phyloP scores from a whole-genome alignment of 2,329 filamentous ascomycete species.

The Ophiostoma angusticollis region DNA sequence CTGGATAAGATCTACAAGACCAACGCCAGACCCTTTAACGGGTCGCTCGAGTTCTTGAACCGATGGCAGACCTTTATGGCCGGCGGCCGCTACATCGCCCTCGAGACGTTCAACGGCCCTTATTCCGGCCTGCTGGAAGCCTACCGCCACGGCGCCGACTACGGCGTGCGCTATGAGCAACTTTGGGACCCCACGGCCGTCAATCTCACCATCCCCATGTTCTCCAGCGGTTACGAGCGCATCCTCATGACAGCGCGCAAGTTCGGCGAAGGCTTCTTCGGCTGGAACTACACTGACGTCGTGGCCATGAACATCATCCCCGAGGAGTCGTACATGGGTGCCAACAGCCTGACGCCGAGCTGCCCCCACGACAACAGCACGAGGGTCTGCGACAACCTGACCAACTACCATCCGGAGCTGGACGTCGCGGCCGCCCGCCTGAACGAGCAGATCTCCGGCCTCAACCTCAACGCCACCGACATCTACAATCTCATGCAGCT shows the following conservation, averaged over 20 bases:
- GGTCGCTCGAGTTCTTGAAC: constrained; percentile 9
- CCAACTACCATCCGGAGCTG: constrained; percentile 9
- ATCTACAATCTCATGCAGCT: constrained; percentile 12
- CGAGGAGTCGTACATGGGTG: constrained; percentile 9
- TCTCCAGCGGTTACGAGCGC: constrained; percentile 39
- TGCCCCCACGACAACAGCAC: constrained; percentile 38
- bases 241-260: constrained; percentile 49
- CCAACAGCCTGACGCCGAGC: constrained; percentile 42
- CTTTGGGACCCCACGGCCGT: constrained; percentile 9
- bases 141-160: constrained; percentile 11
- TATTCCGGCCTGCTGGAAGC: constrained; percentile 11
- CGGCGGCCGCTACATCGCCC: constrained; percentile 2
- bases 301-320: constrained; percentile 37
- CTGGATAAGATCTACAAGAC: constrained; percentile 8
- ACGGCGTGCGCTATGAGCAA: constrained; percentile 12
- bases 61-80: constrained; percentile 10
- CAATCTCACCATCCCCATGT: constrained; percentile 11
- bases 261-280: constrained; percentile 50
- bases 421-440: constrained; percentile 4
- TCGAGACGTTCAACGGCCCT: constrained; percentile 11
- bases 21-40: neutral
- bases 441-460: constrained; percentile 3
- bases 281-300: constrained; percentile 41
- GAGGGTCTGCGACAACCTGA: constrained; percentile 7
- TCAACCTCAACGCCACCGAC: constrained; percentile 8